Evolutionary conservation across 768 basidiomycete genomes (phyloP).

Genomic region (Mrakia hoshinonis): DNA sequence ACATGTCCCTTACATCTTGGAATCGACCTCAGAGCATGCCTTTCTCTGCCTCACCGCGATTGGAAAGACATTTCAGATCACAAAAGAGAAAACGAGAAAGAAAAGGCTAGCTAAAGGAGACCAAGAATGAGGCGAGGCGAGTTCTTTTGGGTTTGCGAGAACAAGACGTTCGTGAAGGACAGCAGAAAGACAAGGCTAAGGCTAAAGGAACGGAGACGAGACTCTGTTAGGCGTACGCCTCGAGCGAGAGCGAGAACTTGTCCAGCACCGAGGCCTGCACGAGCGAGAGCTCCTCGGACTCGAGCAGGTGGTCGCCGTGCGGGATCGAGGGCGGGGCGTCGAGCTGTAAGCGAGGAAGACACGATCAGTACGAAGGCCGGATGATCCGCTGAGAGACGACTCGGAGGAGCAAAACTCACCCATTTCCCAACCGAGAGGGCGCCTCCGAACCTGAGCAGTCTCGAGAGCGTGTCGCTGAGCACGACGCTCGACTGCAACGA

Average conservation of each 20-base stretch:
- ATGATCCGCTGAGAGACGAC: not conserved
- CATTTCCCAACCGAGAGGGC: conserved; percentile 19
- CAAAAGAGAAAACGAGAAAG: too few relatives aligned
- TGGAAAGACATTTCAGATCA: too few relatives aligned
- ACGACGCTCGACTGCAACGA: conserved; percentile 64
- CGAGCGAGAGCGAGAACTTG: conserved; percentile 21
- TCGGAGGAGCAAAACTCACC: conserved; percentile 12
- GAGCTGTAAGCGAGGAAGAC: not conserved
- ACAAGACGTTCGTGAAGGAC: not conserved
- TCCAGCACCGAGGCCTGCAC: conserved; percentile 26
- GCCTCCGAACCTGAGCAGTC: conserved; percentile 21
- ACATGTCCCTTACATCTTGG: too few relatives aligned
- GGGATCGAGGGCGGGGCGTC: conserved; percentile 23
- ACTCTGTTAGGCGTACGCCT: conserved; percentile 43
- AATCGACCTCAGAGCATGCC: too few relatives aligned
- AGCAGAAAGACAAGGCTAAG: not conserved
- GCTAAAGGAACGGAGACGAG: not conserved
- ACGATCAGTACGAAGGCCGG: not conserved
- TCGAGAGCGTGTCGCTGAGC: conserved; percentile 59
- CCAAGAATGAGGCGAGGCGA: too few relatives aligned
- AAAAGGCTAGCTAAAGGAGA: too few relatives aligned
- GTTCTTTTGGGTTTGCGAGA: too few relatives aligned
- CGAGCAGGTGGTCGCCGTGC: conserved; percentile 22
- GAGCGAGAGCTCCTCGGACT: conserved; percentile 27
- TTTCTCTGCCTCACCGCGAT: too few relatives aligned